Conservation (phyloP, 1,284 basidiomycete species). For the Volvariella volvacea region DNA sequence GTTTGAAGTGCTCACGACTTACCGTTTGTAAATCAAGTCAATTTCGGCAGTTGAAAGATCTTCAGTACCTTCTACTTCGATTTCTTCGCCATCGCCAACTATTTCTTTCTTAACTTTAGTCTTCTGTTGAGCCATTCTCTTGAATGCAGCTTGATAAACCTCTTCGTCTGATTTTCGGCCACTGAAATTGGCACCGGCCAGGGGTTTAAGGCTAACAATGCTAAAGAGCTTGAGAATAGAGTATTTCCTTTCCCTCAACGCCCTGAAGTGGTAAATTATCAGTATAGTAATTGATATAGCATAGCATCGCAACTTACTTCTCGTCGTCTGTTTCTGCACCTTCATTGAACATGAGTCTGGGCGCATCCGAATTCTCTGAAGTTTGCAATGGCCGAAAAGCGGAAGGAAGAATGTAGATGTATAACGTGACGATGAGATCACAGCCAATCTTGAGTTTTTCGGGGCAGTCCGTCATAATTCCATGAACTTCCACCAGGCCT, state of each 20-base stretch:
- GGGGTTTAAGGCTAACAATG: conserved; percentile 54
- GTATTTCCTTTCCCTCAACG: conserved; percentile 72
- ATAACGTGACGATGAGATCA: conserved; percentile 64
- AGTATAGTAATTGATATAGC: not conserved
- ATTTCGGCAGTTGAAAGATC: conserved; percentile 75
- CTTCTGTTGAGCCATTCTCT: conserved; percentile 29
- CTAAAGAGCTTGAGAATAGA: conserved; percentile 60
- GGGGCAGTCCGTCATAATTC: conserved; percentile 69
- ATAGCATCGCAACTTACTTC: conserved; percentile 24
- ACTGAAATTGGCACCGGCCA: conserved; percentile 30
- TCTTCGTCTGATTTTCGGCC: conserved; percentile 27
- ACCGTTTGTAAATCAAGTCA: conserved; percentile 80
- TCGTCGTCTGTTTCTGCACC: conserved; percentile 73
- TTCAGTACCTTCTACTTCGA: conserved; percentile 73
- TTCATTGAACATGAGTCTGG: conserved; percentile 51
- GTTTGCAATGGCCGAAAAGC: conserved; percentile 53
- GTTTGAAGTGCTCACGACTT: conserved; percentile 2
- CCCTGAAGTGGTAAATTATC: conserved; percentile 19
- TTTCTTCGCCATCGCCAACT: conserved; percentile 60
- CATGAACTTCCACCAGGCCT: conserved; percentile 60
- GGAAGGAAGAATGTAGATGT: conserved; percentile 53
- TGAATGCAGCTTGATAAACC: conserved; percentile 34
- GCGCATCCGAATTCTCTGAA: conserved; percentile 25
- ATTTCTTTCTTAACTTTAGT: conserved; percentile 43
- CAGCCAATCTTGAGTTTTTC: conserved; percentile 57